Conservation (phyloP, 345 rosid species). For the Lepidium aucheri region DNA sequence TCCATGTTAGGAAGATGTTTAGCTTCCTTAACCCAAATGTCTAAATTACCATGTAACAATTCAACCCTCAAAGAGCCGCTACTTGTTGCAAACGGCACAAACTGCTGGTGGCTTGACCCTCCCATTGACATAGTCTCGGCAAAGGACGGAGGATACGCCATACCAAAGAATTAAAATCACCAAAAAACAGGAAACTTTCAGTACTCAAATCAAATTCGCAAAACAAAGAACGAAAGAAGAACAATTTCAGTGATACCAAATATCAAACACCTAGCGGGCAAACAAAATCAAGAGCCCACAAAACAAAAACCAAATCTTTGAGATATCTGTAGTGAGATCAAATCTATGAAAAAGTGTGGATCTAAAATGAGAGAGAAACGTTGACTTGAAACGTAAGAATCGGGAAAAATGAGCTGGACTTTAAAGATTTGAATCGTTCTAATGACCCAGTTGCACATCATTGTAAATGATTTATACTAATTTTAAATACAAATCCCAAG, state of each 20-base stretch:
- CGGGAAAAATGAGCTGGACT: slow-evolving; percentile 3
- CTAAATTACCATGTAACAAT: slow-evolving; percentile 76
- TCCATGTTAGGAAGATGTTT: slow-evolving; percentile 89
- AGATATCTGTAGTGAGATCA: not conserved
- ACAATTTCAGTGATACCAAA: not conserved
- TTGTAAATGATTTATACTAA: no score
- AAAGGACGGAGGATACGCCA: slow-evolving; percentile 38
- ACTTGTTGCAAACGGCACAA: slow-evolving; percentile 45
- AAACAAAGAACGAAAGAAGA: not conserved
- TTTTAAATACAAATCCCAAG: no score
- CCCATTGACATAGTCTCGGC: slow-evolving; percentile 51
- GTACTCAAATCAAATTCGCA: not conserved
- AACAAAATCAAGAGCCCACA: not conserved
- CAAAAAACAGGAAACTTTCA: slow-evolving; percentile 4
- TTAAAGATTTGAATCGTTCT: slow-evolving; percentile 19
- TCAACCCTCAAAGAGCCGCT: slow-evolving; percentile 43
- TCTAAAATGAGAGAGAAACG: not conserved
- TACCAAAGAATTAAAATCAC: not conserved
- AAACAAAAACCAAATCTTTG: not conserved
- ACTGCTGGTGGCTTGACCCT: slow-evolving; percentile 56
- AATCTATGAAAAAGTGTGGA: not conserved
- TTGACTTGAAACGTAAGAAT: slow-evolving; percentile 22
- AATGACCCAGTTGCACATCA: no score
- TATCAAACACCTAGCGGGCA: slow-evolving; percentile 12
- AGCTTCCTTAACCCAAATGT: slow-evolving; percentile 80